Evolutionary conservation across 768 basidiomycete species (phyloP).

Genomic region (Pleurotus tuoliensis): DNA sequence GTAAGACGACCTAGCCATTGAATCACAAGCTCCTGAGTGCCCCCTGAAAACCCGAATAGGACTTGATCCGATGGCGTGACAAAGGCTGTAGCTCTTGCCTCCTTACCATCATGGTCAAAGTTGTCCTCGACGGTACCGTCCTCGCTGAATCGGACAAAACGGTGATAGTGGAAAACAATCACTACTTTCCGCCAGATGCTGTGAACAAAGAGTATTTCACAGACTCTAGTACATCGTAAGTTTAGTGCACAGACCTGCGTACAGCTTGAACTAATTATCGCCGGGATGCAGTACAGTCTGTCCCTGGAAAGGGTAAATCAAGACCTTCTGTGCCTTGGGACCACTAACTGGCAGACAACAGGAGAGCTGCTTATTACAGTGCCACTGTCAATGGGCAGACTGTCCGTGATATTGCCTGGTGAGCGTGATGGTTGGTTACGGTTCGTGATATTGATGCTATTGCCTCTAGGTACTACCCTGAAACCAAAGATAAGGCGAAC

Average conservation of each 20-base stretch:
- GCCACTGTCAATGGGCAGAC: conserved; percentile 43
- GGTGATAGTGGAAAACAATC: conserved; percentile 59
- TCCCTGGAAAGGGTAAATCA: conserved; percentile 67
- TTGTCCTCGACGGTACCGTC: conserved; percentile 40
- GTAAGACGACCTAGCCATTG: too few relatives aligned
- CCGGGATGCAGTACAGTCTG: conserved; percentile 42
- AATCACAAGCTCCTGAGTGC: too few relatives aligned
- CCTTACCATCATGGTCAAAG: conserved; percentile 38
- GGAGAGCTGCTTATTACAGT: conserved; percentile 65
- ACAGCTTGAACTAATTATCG: neutral
- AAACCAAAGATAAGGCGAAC: conserved; percentile 51
- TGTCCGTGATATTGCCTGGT: conserved; percentile 67
- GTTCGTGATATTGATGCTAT: neutral
- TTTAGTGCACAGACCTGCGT: conserved; percentile 4
- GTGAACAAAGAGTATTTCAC: conserved; percentile 43
- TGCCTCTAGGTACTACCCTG: conserved; percentile 61
- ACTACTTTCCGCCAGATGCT: conserved; percentile 66
- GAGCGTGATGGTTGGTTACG: conserved; percentile 12
- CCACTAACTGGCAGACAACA: conserved; percentile 16
- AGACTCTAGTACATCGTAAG: conserved; percentile 51
- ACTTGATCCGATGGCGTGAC: too few relatives aligned
- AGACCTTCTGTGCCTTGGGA: too few relatives aligned
- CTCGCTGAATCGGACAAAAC: conserved; percentile 60
- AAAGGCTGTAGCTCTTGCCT: neutral
- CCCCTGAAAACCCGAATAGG: too few relatives aligned